These are phyloP conservation scores for Lyophyllum shimeji DNA, from an alignment of 768 basidiomycete species.

Conservation along the genomic window DNA sequence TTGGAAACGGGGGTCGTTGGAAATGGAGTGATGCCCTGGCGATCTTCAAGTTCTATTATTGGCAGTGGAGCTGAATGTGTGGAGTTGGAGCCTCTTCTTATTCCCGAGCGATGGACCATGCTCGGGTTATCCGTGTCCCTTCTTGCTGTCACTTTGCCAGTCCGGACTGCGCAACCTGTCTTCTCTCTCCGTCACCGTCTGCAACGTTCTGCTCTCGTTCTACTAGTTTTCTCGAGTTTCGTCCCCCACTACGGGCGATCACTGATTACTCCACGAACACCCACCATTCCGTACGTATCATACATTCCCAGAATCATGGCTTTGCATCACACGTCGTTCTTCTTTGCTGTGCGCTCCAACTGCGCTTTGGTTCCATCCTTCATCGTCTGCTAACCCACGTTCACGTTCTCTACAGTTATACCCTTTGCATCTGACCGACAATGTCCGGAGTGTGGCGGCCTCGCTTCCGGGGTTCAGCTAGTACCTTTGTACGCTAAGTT, in stretches of 20 bases:
- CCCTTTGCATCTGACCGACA: neutral
- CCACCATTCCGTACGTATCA: conserved; percentile 9
- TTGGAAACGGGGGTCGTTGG: neutral
- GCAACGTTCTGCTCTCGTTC: neutral
- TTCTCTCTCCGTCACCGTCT: neutral
- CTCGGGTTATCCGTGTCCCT: neutral
- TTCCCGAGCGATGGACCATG: neutral
- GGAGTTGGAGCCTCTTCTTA: neutral
- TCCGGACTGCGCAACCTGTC: conserved; percentile 2
- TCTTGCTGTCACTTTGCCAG: conserved; percentile 1
- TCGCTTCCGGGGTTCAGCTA: conserved; percentile 14
- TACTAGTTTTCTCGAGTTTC: neutral
- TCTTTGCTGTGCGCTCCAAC: neutral
- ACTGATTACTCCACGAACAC: conserved; percentile 4
- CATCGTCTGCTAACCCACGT: conserved; percentile 1
- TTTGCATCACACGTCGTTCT: neutral
- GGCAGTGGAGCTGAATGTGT: neutral
- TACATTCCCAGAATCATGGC: neutral
- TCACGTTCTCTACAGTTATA: conserved; percentile 10
- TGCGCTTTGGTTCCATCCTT: conserved; percentile 1
- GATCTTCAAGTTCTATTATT: conserved; percentile 9
- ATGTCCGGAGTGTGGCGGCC: conserved; percentile 16
- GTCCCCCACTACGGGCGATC: neutral
- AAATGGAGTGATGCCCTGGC: conserved; percentile 1
- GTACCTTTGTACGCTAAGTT: conserved; percentile 12